Evolutionary conservation across 371 early-diverging fungal species (phyloP).

Genomic region (Edhazardia aedis): DNA sequence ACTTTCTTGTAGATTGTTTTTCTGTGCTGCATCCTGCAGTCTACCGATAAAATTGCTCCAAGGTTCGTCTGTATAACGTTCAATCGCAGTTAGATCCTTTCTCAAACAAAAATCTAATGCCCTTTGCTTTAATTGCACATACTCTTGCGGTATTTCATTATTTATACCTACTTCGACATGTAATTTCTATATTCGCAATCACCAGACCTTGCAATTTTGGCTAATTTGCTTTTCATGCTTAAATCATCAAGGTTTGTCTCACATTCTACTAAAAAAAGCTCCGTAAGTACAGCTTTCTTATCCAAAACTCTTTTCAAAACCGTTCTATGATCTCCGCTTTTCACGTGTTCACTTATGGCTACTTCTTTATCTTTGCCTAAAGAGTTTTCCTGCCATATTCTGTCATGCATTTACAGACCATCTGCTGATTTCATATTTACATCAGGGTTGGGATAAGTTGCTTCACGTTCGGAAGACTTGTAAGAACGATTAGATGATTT

Average conservation of each 20-base stretch:
- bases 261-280: slow-evolving; percentile 1
- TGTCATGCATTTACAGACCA: no score
- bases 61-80: background rate
- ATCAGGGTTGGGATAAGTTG: no score
- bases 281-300: background rate
- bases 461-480: no score
- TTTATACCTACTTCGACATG: background rate
- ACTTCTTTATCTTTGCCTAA: no score
- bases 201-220: background rate
- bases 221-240: slow-evolving; percentile 1
- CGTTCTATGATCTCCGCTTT: no score
- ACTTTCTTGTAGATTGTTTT: background rate
- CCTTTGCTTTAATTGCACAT: background rate
- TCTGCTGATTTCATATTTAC: no score
- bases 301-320: slow-evolving; percentile 2
- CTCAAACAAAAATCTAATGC: background rate
- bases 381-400: no score
- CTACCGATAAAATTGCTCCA: background rate
- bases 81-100: background rate
- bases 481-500: no score
- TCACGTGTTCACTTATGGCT: no score
- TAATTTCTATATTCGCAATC: background rate
- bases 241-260: background rate
- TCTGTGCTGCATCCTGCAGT: background rate
- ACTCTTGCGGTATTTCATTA: background rate